These are phyloP conservation scores for Zoysia pacifica DNA, from an alignment of 176 grass and related monocot species.

Conservation along the genomic window DNA sequence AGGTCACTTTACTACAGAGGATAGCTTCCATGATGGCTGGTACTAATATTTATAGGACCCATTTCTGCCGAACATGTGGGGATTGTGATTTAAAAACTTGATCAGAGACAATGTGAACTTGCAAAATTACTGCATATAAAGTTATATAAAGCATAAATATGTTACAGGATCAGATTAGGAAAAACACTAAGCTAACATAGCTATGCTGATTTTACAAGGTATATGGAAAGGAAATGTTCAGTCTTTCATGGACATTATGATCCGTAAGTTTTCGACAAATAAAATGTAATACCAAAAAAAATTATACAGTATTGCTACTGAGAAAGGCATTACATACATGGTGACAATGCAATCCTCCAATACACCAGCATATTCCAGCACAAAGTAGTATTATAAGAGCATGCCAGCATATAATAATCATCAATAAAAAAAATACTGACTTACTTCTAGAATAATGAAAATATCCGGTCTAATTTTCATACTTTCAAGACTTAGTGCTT, in stretches of 20 bases:
- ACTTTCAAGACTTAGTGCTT: constrained; percentile 81
- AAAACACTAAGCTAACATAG: neutral
- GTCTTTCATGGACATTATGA: neutral
- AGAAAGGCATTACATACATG: neutral
- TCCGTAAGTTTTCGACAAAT: neutral
- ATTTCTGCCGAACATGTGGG: too few relatives aligned
- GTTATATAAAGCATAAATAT: constrained; percentile 2
- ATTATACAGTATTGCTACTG: neutral
- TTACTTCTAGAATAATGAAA: constrained; percentile 83
- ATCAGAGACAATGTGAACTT: constrained; percentile 16
- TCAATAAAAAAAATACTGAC: constrained; percentile 37
- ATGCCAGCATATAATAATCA: constrained; percentile 13
- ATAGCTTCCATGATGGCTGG: too few relatives aligned
- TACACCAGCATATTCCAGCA: neutral
- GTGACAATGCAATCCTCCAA: neutral
- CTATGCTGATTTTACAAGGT: constrained; percentile 6
- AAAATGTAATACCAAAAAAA: constrained; percentile 7
- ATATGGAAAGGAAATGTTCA: constrained; percentile 1
- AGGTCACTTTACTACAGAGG: too few relatives aligned
- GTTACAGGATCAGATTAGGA: neutral
- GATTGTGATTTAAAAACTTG: too few relatives aligned
- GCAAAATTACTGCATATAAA: constrained; percentile 21
- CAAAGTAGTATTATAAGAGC: neutral
- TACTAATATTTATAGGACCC: too few relatives aligned
- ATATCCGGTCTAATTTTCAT: constrained; percentile 80